These are phyloP conservation scores for Candida sojae DNA, from an alignment of 1,139 yeast genomes.

Conservation along the genomic window DNA sequence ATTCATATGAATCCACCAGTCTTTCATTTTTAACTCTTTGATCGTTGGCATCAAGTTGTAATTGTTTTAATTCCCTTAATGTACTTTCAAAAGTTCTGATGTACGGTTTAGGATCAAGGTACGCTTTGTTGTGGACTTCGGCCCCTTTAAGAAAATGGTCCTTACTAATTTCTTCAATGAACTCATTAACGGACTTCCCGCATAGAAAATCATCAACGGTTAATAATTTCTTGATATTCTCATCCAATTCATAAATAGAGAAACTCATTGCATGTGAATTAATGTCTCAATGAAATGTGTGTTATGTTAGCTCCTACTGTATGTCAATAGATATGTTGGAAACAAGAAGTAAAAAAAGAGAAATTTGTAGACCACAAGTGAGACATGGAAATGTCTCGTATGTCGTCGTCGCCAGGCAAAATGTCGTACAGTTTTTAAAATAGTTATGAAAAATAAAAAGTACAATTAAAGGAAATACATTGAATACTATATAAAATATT, in stretches of 20 bases:
- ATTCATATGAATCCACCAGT: slow-evolving; percentile 63
- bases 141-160: slow-evolving; percentile 62
- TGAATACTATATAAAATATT: background rate
- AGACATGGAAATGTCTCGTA: too few relatives aligned
- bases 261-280: slow-evolving; percentile 17
- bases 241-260: slow-evolving; percentile 62
- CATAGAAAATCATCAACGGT: slow-evolving; percentile 71
- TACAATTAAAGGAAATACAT: background rate
- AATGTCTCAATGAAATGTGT: background rate
- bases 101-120: slow-evolving; percentile 89
- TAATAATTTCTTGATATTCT: slow-evolving; percentile 65
- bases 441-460: too few relatives aligned
- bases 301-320: too few relatives aligned
- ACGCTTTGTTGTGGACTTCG: slow-evolving; percentile 55
- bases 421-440: too few relatives aligned
- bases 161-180: slow-evolving; percentile 79
- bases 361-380: too few relatives aligned
- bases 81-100: slow-evolving; percentile 92
- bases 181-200: slow-evolving; percentile 72
- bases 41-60: slow-evolving; percentile 55
- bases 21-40: slow-evolving; percentile 51
- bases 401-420: too few relatives aligned
- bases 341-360: too few relatives aligned
- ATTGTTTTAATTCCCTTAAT: slow-evolving; percentile 63
- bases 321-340: too few relatives aligned